Base-by-base conservation (phyloP, 2,329 filamentous ascomycete genomes). In the Diaporthe eres region DNA sequence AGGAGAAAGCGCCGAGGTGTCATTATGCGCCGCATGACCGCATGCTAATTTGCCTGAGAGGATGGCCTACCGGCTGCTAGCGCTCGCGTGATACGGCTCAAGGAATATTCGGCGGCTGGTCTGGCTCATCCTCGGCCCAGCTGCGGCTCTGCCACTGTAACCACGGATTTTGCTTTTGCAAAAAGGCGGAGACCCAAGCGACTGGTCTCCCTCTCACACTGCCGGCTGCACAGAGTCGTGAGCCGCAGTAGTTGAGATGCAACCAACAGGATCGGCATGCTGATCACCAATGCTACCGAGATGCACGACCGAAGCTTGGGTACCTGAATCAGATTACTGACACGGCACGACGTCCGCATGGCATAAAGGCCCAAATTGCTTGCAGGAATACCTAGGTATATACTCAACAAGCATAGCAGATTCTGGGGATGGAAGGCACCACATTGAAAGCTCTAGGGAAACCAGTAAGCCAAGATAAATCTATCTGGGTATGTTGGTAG, bases 1-100 rank as follows among this genome's bases (percentile, higher is more conserved):
- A 51, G 63, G 44, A 68, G 44, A 68, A 68, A 39, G 44, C 13
- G 6, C 63, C 63, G 47, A 68, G 44, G 63, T 37, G 31, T 53
- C 63, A 53, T 67, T 68, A 9, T 53, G 63, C 63, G 63, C 63
- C 63, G 44, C 63, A 68, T 68, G 63, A 68, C 63, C 28, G 63
- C 63, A 53, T 13, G 44, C 63, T 37, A 67, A 31, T 34, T 17
- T 34, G 63, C 37, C 61, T 31, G 25, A 68, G 42, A 68, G 63
- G 63, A 68, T 68, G 44, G 63, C 8, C 63, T 68, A 68, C 31
- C 22, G 44, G 31, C 44, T 37, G 8, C 63, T 53, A 68, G 63
- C 63, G 63, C 63, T 68, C 63, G 63, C 63, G 44, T 68, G 63
- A 68, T 37, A 49, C 42, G 42, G 63, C 63, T 51, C 31, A 2